Base-by-base conservation (phyloP, 2,329 filamentous ascomycete species). In the Colletotrichum incanum region DNA sequence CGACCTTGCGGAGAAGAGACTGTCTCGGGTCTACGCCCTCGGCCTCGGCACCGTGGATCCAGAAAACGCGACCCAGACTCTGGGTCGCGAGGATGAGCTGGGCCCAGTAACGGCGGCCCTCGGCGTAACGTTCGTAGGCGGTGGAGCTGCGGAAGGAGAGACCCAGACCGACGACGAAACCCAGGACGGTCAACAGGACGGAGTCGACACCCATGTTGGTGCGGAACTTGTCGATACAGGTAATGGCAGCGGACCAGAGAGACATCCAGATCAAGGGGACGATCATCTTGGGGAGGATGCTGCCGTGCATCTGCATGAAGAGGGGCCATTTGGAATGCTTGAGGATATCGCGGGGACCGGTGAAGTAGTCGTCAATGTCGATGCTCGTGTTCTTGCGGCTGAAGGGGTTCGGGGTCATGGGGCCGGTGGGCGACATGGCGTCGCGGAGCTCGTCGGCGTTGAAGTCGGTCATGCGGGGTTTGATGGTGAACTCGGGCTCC, bases 131-230 rank as follows among this genome's bases (percentile, higher is more conserved):
- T 82, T 95, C 93, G 76, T 95, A 95, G 12, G 93, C 93, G 9
- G 93, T 94, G 2, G 92, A 91, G 74, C 89, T 93, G 71, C 93
- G 90, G 83, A 95, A 94, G 1, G 92, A 94, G 43, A 95, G 86
- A n/a, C 91, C 89, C 71, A 95, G 83, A 88, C 91, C 91, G 80
- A 95, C 93, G 72, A 95, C 92, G 84, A 95, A 95, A 92, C 93
- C 93, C 55, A 93, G 88, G 64, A 95, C 90, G 1, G 93, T 95
- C 65, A 95, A 86, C 26, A 95, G 85, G 41, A 93, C 85, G 37
- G 85, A 89, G 77, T 83, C 74, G 55, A 84, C 80, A 23, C 77
- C 78, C 5, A 82, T 62, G 0, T 20, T 63, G 73, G 86, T 79
- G 16, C 87, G 82, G 60, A 83, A 83, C 67, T 84, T 76, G 16